phyloP scores from a whole-genome alignment of 768 basidiomycete genomes.

The Tephrocybe sp. region DNA sequence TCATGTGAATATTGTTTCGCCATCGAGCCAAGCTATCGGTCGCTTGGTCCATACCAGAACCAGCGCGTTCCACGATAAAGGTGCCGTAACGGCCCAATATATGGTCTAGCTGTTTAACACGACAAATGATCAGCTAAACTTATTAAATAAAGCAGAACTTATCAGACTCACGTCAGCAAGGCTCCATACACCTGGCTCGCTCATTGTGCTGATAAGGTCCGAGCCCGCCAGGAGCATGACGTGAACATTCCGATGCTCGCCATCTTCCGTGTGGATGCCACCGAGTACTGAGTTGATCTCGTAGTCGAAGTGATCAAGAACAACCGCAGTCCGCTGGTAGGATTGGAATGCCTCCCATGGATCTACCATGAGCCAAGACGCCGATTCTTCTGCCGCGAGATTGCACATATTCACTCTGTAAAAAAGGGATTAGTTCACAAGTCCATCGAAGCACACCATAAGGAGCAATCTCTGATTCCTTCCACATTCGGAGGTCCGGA shows the following conservation, averaged over 20 bases:
- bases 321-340: conserved; percentile 95
- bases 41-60: conserved; percentile 86
- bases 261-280: conserved; percentile 71
- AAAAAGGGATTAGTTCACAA: conserved; percentile 4
- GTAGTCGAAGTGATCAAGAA: conserved; percentile 95
- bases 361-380: conserved; percentile 96
- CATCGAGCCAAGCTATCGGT: conserved; percentile 70
- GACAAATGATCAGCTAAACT: conserved; percentile 4
- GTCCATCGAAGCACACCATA: conserved; percentile 20
- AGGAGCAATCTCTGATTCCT: background rate
- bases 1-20: conserved; percentile 85
- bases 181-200: conserved; percentile 97
- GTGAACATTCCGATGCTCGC: conserved; percentile 71
- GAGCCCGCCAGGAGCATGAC: conserved; percentile 97
- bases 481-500: conserved; percentile 14
- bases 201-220: conserved; percentile 96
- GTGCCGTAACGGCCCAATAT: conserved; percentile 94
- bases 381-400: conserved; percentile 86
- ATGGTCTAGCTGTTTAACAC: conserved; percentile 75
- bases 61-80: conserved; percentile 93
- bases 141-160: conserved; percentile 12
- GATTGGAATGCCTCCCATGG: conserved; percentile 95
- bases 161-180: conserved; percentile 77
- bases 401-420: conserved; percentile 83
- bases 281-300: conserved; percentile 87